phyloP scores from a whole-genome alignment of 495 filamentous ascomycete genomes.

The Recurvomyces mirabilis region DNA sequence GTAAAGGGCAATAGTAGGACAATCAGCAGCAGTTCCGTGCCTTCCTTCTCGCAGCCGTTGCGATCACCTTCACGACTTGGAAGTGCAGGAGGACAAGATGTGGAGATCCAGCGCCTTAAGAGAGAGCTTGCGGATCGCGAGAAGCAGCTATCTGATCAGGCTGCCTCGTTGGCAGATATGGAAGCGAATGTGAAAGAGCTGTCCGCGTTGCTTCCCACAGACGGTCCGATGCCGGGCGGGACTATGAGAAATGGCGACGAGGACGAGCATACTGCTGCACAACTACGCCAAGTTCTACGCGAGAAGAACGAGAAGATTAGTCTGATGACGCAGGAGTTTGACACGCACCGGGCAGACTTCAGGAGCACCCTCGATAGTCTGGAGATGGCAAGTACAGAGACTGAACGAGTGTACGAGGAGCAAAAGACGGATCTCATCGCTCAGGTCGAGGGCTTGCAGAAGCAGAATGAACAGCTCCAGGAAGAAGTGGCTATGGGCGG shows the following conservation, averaged over 20 bases:
- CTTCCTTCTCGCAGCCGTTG: conserved; percentile 19
- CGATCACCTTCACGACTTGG: conserved; percentile 18
- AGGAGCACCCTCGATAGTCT: conserved; percentile 91
- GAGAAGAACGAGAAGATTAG: conserved; percentile 97
- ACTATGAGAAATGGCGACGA: conserved; percentile 41
- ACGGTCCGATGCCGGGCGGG: conserved; percentile 19
- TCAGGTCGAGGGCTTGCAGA: conserved; percentile 70
- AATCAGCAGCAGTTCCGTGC: conserved; percentile 10
- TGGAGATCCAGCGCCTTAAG: conserved; percentile 56
- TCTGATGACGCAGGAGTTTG: conserved; percentile 86
- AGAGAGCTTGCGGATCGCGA: conserved; percentile 74
- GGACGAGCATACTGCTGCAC: conserved; percentile 67
- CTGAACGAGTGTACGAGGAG: conserved; percentile 93
- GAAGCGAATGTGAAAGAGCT: conserved; percentile 65
- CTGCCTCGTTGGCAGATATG: conserved; percentile 71
- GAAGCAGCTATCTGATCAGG: conserved; percentile 75
- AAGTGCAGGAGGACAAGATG: conserved; percentile 30
- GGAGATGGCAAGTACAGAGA: conserved; percentile 92
- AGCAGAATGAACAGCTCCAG: conserved; percentile 48
- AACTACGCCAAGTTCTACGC: conserved; percentile 68
- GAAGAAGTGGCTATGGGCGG: conserved; percentile 5
- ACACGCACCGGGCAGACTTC: conserved; percentile 90
- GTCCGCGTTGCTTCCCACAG: conserved; percentile 47
- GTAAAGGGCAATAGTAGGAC: conserved; percentile 36
- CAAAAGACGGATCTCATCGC: conserved; percentile 80